Conservation (phyloP, 306 rosid species). For the Pterocarpus santalinus region DNA sequence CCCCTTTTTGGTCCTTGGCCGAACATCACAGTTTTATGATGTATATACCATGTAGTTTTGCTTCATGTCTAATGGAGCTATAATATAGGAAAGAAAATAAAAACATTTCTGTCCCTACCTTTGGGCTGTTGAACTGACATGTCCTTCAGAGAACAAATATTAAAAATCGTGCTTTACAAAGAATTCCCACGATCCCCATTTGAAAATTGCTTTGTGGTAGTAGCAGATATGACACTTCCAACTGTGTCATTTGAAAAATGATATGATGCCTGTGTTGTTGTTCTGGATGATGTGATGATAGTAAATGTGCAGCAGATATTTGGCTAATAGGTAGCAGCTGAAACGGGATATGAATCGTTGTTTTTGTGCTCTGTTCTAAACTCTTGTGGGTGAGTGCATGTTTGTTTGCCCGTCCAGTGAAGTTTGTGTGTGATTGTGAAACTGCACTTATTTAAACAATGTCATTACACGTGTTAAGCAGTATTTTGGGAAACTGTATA, state of each 20-base stretch:
- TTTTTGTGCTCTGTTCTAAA: background rate
- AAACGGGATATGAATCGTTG: background rate
- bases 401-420: too few relatives aligned
- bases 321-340: background rate
- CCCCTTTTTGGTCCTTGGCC: background rate
- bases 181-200: constrained; percentile 4
- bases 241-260: background rate
- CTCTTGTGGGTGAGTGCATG: background rate
- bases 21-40: constrained; percentile 46
- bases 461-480: background rate
- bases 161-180: background rate
- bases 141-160: too few relatives aligned
- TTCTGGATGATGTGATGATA: background rate
- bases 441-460: background rate
- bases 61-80: constrained; percentile 56
- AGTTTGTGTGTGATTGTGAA: too few relatives aligned
- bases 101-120: background rate
- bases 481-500: too few relatives aligned
- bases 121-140: too few relatives aligned
- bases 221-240: background rate
- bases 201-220: constrained; percentile 1
- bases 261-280: background rate
- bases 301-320: background rate
- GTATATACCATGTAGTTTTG: constrained; percentile 66
- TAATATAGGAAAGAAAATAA: constrained; percentile 48